phyloP scores from a whole-genome alignment of 352 stramenopile species.

The Pelagophyceae sp. region DNA sequence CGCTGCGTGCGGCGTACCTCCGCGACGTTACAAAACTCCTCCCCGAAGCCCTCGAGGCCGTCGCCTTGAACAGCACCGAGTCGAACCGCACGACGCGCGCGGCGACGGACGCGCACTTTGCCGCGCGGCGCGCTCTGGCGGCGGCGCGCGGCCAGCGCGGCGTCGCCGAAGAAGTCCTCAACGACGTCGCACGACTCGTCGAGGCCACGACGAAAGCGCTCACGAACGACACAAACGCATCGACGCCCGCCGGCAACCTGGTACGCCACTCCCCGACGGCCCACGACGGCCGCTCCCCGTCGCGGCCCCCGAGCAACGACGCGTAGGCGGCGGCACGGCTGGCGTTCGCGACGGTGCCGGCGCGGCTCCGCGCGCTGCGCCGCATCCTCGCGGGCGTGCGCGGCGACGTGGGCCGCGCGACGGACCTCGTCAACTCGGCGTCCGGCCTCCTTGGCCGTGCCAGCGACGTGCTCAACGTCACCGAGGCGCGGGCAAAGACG shows the following conservation, averaged over 20 bases:
- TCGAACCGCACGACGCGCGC: not conserved
- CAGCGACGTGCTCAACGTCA: not conserved
- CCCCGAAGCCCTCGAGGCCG: not conserved
- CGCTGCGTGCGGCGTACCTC: not conserved
- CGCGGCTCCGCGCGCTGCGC: not conserved
- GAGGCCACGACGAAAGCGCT: not conserved
- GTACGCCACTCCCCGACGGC: not conserved
- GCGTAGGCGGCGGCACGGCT: not conserved
- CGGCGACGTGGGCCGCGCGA: not conserved
- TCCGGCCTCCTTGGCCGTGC: not conserved
- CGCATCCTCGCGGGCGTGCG: not conserved
- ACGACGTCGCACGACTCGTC: not conserved
- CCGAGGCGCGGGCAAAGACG: not conserved
- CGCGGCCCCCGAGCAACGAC: not conserved
- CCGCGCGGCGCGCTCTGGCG: constrained; percentile 1
- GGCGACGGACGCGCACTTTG: not conserved
- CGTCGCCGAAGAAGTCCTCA: not conserved
- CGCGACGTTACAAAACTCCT: not conserved
- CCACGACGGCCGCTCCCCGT: not conserved
- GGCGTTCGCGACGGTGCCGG: not conserved
- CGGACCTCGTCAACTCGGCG: not conserved
- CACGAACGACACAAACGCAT: not conserved
- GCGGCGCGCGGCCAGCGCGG: not conserved
- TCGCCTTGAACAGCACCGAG: not conserved
- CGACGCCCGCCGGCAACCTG: not conserved